Evolutionary conservation across 306 rosid genomes (phyloP).

Genomic region (Prunus mume): DNA sequence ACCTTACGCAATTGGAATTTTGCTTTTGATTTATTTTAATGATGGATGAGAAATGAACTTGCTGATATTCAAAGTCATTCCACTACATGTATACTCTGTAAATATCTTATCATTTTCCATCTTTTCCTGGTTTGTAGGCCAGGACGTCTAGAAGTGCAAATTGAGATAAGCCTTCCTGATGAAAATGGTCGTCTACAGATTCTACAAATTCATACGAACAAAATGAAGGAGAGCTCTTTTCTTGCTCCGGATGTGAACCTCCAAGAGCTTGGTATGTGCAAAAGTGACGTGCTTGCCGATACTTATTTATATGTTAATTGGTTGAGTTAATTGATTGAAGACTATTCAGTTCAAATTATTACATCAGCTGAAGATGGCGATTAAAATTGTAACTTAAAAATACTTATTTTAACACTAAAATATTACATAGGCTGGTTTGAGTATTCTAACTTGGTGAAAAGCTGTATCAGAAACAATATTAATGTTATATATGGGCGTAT

Average conservation of each 20-base stretch:
- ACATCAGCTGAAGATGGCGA: too few species aligned
- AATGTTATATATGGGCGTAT: too few species aligned
- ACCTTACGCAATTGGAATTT: neutral
- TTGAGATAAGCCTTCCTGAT: slow-evolving; percentile 98
- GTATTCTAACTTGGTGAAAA: too few species aligned
- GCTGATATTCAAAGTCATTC: neutral
- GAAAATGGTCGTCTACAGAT: slow-evolving; percentile 94
- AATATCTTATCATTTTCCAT: slow-evolving; percentile 8
- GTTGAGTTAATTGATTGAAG: neutral
- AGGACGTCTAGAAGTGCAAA: slow-evolving; percentile 96
- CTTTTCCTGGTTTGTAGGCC: slow-evolving; percentile 56
- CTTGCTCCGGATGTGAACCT: slow-evolving; percentile 89
- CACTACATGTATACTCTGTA: neutral
- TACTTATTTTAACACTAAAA: too few species aligned
- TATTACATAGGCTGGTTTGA: too few species aligned
- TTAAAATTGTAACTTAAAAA: too few species aligned
- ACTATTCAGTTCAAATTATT: neutral
- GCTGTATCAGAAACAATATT: too few species aligned
- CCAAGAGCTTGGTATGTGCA: slow-evolving; percentile 80
- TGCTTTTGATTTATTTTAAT: neutral
- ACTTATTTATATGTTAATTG: slow-evolving; percentile 14
- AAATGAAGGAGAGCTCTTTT: slow-evolving; percentile 98
- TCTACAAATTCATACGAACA: slow-evolving; percentile 95
- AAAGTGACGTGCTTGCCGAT: slow-evolving; percentile 22
- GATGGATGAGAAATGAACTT: neutral